phyloP scores from a whole-genome alignment of 768 basidiomycete genomes.

The Suillus placidus region DNA sequence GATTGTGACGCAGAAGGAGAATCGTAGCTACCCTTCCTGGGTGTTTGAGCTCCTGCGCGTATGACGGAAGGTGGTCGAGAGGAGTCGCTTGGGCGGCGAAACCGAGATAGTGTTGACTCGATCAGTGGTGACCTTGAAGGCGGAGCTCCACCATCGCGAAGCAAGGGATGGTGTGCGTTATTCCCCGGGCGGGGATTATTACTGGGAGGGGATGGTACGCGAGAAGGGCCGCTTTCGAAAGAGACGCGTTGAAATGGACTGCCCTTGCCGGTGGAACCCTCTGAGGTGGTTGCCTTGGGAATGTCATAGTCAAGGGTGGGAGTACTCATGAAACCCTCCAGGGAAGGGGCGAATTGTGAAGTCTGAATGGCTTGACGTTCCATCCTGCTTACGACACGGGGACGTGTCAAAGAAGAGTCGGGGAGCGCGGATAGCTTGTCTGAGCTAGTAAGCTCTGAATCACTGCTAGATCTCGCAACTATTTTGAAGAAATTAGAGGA shows the following conservation, averaged over 20 bases:
- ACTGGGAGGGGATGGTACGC: conserved; percentile 38
- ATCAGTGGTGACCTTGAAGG: conserved; percentile 12
- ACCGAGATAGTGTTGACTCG: conserved; percentile 11
- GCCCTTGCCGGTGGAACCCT: conserved; percentile 43
- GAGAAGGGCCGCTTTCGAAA: conserved; percentile 50
- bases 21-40: conserved; percentile 27
- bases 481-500: not conserved
- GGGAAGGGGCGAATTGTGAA: conserved; percentile 45
- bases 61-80: conserved; percentile 14
- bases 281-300: conserved; percentile 32
- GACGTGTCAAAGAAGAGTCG: conserved; percentile 36
- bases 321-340: conserved; percentile 28
- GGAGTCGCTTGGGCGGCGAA: conserved; percentile 7
- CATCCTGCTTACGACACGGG: conserved; percentile 36
- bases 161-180: conserved; percentile 39
- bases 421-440: conserved; percentile 49
- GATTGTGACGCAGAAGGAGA: conserved; percentile 42
- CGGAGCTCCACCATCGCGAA: conserved; percentile 18
- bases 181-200: conserved; percentile 18
- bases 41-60: conserved; percentile 20
- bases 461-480: conserved; percentile 9
- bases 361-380: conserved; percentile 41
- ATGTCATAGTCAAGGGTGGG: conserved; percentile 18
- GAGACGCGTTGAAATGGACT: conserved; percentile 56
- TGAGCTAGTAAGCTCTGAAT: conserved; percentile 41